phyloP scores from a whole-genome alignment of 331 rosid genomes.

The Malus hybrid region DNA sequence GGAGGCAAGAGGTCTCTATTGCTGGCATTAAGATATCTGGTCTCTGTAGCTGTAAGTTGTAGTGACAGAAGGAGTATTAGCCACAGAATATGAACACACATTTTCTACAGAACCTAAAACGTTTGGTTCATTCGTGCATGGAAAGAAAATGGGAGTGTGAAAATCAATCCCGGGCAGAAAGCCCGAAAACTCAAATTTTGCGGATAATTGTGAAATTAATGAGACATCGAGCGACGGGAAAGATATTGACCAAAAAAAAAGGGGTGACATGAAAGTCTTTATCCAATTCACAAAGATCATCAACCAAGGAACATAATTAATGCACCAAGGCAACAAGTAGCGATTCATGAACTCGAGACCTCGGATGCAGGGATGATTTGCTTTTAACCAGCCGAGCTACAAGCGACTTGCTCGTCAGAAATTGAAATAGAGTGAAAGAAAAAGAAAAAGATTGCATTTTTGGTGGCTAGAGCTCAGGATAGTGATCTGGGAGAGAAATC shows the following conservation, averaged over 20 bases:
- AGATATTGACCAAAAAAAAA: no score
- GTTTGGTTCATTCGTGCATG: no score
- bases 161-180: neutral
- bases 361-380: no score
- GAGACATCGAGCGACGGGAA: neutral
- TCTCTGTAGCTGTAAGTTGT: constrained; percentile 93
- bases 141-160: no score
- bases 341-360: no score
- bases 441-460: neutral
- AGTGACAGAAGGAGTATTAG: constrained; percentile 21
- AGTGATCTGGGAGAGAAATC: constrained; percentile 14
- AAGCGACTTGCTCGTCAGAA: no score
- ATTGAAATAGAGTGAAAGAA: neutral
- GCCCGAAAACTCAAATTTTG: neutral
- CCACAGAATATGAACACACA: neutral
- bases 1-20: constrained; percentile 71
- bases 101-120: neutral
- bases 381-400: no score
- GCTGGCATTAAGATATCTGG: constrained; percentile 84
- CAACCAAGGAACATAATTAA: neutral
- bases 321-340: neutral
- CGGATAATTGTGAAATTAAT: neutral
- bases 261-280: neutral
- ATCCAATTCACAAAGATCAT: neutral
- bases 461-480: constrained; percentile 5